Base-by-base conservation (phyloP, 805 yeast species). In the Schwanniomyces yamadae region DNA sequence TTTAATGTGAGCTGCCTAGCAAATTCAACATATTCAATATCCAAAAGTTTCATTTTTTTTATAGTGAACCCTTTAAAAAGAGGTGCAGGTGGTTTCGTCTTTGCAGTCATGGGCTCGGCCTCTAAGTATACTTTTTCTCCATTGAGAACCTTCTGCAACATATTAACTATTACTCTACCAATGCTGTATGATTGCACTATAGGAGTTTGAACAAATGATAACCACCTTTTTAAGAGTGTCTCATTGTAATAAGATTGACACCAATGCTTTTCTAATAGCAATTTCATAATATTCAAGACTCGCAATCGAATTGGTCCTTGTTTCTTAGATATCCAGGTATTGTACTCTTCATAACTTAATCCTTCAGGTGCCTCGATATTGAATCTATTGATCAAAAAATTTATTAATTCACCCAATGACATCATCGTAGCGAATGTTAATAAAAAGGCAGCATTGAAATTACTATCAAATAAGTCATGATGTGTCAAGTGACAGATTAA, bases 1-100 rank as follows among this genome's bases (percentile, higher is more conserved):
- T 80, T 69, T n/a, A 87, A 57, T 0, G 96, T 85, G 37, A 91
- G 61, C 58, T 91, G 97, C 34, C 89, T 69, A 0, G 97, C 96
- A 45, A 90, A 70, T 41, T 81, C 91, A 33, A 74, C 62, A 21
- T 86, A 77, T 46, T 84, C 90, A 34, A 87, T 75, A 34, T 85
- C 93, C 40, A 77, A 57, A 20, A 83, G 59, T 46, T 75, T 81
- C 8, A 35, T 13, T 42, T 65, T 68, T 41, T 65, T 59, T 34
- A 65, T 41, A 1, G 63, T 50, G 10, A 61, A 57, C 1, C 61
- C 58, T 42, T 66, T 66, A 6, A 54, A 42, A 21, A 69, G 51
- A 3, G 72, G 69, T 1, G 73, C 73, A 4, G 74, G 74, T 0
- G 71, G 57, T 39, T 59, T 62, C 1, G 53, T 48, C 4, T 38